Evolutionary conservation across 169 alveolate genomes (phyloP), one percentile per base, ranked within the genome.

Genomic region (Nephromyces sp.): DNA sequence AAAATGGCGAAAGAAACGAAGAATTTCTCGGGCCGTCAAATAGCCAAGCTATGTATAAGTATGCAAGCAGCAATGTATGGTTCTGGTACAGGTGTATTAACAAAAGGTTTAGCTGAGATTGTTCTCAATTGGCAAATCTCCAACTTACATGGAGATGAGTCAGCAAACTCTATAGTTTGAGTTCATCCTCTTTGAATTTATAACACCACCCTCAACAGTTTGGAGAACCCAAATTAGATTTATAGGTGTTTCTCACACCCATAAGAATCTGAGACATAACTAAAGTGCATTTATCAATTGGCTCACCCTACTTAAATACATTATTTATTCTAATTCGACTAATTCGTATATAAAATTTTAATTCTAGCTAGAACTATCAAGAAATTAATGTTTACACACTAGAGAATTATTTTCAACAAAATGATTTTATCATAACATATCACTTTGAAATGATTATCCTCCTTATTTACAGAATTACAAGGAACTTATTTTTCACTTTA

Each of bases 21-120:
- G 32, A 96, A 97, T 3, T 92, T 95, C 72, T 93, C 98, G 5
- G 98, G 98, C 21, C 86, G 99, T 80, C 98, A 95, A 68, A 87
- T 95, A 31, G 89, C 93, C 30, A 95, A 95, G 81, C 75, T 88
- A 71, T 78, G 83, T 61, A 68, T 86, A 32, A 82, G 89, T 21
- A 51, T 84, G 85, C 89, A 88, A 70, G 80, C 90, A n/a, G 89
- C 90, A 0, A 86, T 84, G 0, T 80, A 78, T 52, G 93, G 93
- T 25, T 79, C 90, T 0, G 92, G 92, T 1, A 76, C 84, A 2
- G 76, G 72, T 57, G 73, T 72, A 32, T 83, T 88, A 15, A 86
- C 92, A 8, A 69, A 72, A 22, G 92, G 85, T 24, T 64, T 88
- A 32, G 93, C 92, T 2, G 91, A 86, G 5, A 78, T 89, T 32